Base-by-base conservation (phyloP, 2,329 filamentous ascomycete genomes). In the Aphanoascus verrucosus region DNA sequence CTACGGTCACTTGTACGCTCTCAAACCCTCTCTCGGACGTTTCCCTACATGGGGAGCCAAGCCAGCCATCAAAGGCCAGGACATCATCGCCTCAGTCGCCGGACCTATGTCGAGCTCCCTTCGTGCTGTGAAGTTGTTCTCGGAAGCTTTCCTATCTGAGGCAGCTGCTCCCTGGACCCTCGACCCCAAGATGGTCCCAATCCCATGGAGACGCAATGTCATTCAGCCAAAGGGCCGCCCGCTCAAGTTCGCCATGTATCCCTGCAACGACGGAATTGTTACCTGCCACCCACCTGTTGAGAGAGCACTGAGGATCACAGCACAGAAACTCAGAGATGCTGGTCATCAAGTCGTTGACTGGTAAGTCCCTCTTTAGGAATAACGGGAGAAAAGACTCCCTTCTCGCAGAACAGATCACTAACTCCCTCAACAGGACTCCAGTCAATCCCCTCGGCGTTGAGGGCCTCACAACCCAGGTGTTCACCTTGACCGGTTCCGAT, bases 11-110 rank as follows among this genome's bases (percentile, higher is more conserved):
- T 60, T 82, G 0, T 82, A 76, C 60, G 79, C 77, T 1, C 61
- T 83, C 12, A 72, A 78, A 34, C 79, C 80, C 0, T 78, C 75
- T 0, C 57, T 67, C 0, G 79, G 79, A 0, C 68, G 80, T 17
- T 65, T 82, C 0, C 74, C 73, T 0, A 79, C 79, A 54, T 71
- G 78, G 63, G 78, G 77, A n/a, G 77, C 79, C 69, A 79, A 81
- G 0, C 84, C 83, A 61, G 77, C 74, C 7, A 78, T 81, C 73
- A 78, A 78, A 47, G 84, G 84, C 0, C 82, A 86, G 59, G 81
- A 79, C 58, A 76, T 74, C 0, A 73, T 85, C 31, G 69, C 80
- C 2, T 83, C 79, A 0, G 79, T 84, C 1, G 74, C 83, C 9
- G 84, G 83, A 0, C 82, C 82, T 0, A 64, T 88, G 11, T 78